These are phyloP conservation scores for Dichomitus squalens DNA, from an alignment of 1,284 basidiomycete genomes.

Conservation along the genomic window DNA sequence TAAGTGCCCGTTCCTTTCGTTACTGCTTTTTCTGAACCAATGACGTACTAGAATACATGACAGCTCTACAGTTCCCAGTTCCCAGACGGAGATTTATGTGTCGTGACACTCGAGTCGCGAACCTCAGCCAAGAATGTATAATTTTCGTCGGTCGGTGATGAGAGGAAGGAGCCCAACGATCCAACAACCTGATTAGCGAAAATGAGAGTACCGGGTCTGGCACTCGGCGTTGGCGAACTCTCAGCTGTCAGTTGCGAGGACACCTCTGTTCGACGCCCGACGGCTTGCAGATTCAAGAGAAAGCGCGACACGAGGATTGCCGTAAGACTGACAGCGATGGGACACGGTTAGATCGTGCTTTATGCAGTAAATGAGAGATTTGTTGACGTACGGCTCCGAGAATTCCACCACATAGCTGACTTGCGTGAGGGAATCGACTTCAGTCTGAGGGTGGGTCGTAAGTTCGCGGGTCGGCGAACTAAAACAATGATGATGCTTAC, in stretches of 20 bases:
- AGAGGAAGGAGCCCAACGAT: not conserved
- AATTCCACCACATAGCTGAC: not conserved
- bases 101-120: no score
- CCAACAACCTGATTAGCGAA: not conserved
- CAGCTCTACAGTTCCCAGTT: no score
- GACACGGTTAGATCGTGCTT: not conserved
- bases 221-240: not conserved
- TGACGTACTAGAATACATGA: no score
- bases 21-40: no score
- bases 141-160: not conserved
- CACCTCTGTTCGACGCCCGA: not conserved
- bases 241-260: not conserved
- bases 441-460: not conserved
- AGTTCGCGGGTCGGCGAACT: not conserved
- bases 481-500: not conserved
- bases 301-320: not conserved
- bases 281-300: not conserved
- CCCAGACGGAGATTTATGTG: no score
- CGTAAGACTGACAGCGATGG: not conserved
- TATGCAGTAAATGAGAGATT: not conserved
- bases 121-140: no score
- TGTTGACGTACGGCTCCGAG: not conserved
- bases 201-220: not conserved
- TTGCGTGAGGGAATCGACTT: not conserved
- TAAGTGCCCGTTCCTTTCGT: no score